These are phyloP conservation scores for Saccharomyces kudriavzevii DNA, from an alignment of 805 yeast genomes.

Conservation along the genomic window DNA sequence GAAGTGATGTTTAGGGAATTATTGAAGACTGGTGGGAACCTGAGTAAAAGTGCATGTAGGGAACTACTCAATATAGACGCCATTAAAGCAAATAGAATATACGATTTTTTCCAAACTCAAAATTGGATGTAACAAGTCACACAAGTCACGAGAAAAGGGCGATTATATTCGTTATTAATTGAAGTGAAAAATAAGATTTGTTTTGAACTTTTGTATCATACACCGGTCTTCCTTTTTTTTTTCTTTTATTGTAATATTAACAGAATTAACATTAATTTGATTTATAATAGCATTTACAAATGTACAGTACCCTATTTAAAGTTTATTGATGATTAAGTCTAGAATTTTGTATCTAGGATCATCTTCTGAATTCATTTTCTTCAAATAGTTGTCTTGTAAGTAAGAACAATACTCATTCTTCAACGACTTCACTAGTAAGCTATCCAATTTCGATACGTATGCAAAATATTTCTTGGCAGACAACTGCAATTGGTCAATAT, in stretches of 20 bases:
- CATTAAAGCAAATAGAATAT: slow-evolving; percentile 75
- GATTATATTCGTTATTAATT: no score
- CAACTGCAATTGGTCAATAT: slow-evolving; percentile 52
- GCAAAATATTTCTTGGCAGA: slow-evolving; percentile 66
- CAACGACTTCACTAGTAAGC: slow-evolving; percentile 29
- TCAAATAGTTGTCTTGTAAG: slow-evolving; percentile 30
- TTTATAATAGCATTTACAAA: neutral
- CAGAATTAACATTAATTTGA: neutral
- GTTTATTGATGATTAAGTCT: slow-evolving; percentile 27
- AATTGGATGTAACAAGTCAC: slow-evolving; percentile 62
- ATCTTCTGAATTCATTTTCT: slow-evolving; percentile 16
- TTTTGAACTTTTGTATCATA: neutral
- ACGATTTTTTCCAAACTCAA: slow-evolving; percentile 87
- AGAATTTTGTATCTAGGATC: slow-evolving; percentile 28
- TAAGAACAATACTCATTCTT: slow-evolving; percentile 29
- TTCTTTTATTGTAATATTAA: neutral
- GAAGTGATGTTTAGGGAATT: slow-evolving; percentile 84
- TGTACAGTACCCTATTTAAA: slow-evolving; percentile 9
- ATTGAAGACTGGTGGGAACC: slow-evolving; percentile 70
- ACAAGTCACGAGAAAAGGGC: neutral
- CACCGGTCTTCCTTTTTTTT: neutral
- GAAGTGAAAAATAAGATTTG: neutral
- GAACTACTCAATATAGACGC: slow-evolving; percentile 80
- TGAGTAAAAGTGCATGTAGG: slow-evolving; percentile 79
- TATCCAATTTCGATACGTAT: slow-evolving; percentile 40